Evolutionary conservation across 2,329 filamentous ascomycete species (phyloP).

Genomic region (Dothistroma septosporum): DNA sequence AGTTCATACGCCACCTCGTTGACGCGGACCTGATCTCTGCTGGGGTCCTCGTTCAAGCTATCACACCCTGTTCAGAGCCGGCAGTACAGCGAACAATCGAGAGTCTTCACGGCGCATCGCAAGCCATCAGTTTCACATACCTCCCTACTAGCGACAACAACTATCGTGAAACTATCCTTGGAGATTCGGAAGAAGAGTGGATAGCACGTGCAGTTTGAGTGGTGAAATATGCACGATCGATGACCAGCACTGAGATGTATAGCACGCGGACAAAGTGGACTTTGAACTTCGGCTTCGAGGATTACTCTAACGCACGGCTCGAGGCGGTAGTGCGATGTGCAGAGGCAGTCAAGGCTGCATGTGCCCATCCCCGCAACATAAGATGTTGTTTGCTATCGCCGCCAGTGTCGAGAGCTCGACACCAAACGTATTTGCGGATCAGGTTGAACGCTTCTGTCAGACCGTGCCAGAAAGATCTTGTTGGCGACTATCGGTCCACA

Average conservation of each 20-base stretch:
- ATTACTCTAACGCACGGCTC: neutral
- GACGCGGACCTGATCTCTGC: neutral
- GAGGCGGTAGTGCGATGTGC: neutral
- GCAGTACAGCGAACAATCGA: neutral
- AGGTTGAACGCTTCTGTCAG: neutral
- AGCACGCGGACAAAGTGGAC: neutral
- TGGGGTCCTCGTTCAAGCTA: neutral
- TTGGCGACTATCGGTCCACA: neutral
- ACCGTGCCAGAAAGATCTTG: neutral
- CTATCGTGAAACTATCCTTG: neutral
- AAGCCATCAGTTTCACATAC: neutral
- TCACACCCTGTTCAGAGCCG: neutral
- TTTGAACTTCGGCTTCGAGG: conserved; percentile 1
- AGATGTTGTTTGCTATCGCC: neutral
- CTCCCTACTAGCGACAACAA: neutral
- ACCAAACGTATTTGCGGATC: conserved; percentile 1
- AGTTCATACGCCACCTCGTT: conserved; percentile 1
- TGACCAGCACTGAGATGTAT: neutral
- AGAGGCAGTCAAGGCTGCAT: neutral
- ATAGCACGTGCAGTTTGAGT: neutral
- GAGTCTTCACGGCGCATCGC: neutral
- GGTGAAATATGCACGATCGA: neutral
- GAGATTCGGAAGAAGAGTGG: neutral
- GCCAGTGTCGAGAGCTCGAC: neutral
- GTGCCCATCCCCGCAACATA: neutral